Percentiles rank a stretch among this genome's conserved stretches.
Conservation (phyloP, 2,329 filamentous ascomycete species). For the Furcasterigmium sp. region DNA sequence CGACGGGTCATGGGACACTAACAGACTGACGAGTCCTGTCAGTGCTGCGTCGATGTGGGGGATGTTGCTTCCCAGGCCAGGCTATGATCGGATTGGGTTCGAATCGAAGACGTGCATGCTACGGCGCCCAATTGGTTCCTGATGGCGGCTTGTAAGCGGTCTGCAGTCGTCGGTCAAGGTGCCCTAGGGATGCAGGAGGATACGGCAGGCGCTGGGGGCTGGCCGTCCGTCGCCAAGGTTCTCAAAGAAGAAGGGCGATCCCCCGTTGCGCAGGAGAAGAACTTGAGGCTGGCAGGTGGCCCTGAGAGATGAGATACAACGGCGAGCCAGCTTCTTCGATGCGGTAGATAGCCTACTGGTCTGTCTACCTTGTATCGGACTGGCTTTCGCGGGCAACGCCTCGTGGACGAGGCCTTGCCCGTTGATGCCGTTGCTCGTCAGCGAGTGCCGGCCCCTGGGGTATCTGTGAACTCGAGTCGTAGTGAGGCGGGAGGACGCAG, state of each 20-base stretch:
- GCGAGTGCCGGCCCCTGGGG: too few relatives aligned
- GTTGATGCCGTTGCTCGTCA: too few relatives aligned
- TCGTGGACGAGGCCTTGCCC: too few relatives aligned
- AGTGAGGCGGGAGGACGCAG: too few relatives aligned
- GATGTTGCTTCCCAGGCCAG: conserved; percentile 22
- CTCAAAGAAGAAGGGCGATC: conserved; percentile 8
- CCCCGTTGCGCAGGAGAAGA: background rate
- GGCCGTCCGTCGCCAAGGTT: conserved; percentile 17
- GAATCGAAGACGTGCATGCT: conserved; percentile 44
- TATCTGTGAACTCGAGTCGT: too few relatives aligned
- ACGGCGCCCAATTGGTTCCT: conserved; percentile 33
- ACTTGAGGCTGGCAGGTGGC: conserved; percentile 2
- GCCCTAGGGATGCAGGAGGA: conserved; percentile 26
- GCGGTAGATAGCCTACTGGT: conserved; percentile 2
- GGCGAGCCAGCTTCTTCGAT: conserved; percentile 4
- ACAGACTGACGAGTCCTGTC: too few relatives aligned
- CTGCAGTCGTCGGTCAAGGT: conserved; percentile 25
- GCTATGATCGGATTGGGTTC: conserved; percentile 28
- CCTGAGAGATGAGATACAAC: conserved; percentile 3
- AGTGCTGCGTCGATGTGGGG: conserved; percentile 13
- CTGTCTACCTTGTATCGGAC: too few relatives aligned
- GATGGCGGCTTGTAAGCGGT: conserved; percentile 24
- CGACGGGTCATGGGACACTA: conserved; percentile 6
- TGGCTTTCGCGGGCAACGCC: too few relatives aligned
- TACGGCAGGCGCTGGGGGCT: conserved; percentile 16